A percentile compares a stretch with the other conserved stretches of the same genome.
Evolutionary conservation across 2,329 filamentous ascomycete genomes (phyloP).

Genomic region (Diaporthe caulivora): DNA sequence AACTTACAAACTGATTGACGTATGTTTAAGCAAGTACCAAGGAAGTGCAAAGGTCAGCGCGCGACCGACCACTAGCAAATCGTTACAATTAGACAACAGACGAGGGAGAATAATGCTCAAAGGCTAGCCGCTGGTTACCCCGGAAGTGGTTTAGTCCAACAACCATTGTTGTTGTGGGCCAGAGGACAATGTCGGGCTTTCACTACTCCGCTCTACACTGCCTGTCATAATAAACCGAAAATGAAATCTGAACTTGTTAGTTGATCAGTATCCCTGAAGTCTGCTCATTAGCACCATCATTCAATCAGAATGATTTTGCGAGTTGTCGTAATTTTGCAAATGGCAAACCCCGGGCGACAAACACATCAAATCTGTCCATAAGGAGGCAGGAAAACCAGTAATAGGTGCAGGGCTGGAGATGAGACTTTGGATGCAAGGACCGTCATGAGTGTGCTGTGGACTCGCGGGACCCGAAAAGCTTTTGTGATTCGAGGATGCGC

Average conservation of each 20-base stretch:
- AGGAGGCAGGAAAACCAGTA: too few relatives aligned
- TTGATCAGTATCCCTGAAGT: neutral
- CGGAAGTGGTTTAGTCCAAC: neutral
- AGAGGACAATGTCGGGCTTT: neutral
- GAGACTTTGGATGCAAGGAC: too few relatives aligned
- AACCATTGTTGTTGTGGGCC: neutral
- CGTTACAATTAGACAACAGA: fast-evolving
- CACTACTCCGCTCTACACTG: neutral
- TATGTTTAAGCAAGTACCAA: neutral
- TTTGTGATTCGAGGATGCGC: too few relatives aligned
- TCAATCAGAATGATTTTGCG: too few relatives aligned
- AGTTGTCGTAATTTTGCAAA: too few relatives aligned
- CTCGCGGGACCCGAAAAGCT: too few relatives aligned
- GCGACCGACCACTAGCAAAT: neutral
- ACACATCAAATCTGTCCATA: too few relatives aligned
- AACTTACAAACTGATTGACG: neutral
- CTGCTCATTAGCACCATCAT: too few relatives aligned
- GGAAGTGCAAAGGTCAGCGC: neutral
- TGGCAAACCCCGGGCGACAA: too few relatives aligned
- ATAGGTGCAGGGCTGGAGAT: too few relatives aligned
- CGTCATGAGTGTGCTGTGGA: too few relatives aligned
- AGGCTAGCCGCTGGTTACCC: neutral
- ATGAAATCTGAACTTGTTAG: neutral
- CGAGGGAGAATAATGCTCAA: neutral
- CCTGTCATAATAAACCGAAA: neutral